Conservation (phyloP, 768 basidiomycete species). For the Calocybe indica region DNA sequence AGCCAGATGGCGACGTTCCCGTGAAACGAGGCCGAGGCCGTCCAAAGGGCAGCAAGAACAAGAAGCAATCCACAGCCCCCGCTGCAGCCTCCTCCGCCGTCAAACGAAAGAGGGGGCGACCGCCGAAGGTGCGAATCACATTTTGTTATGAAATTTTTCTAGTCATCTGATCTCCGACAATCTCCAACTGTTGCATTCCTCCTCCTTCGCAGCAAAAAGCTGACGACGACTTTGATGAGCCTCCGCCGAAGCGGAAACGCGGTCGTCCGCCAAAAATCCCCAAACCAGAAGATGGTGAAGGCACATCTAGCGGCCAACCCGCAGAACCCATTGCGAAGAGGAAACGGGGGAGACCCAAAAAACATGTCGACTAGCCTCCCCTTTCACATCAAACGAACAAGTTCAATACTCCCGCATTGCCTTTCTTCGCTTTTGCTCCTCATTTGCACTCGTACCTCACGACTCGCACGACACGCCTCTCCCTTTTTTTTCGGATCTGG, state of each 20-base stretch:
- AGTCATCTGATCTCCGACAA: constrained; percentile 14
- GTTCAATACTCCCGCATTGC: constrained; percentile 12
- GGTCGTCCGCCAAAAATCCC: constrained; percentile 71
- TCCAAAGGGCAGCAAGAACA: constrained; percentile 84
- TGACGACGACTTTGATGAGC: constrained; percentile 42
- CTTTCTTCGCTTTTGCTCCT: constrained; percentile 17
- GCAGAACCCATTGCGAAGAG: constrained; percentile 52
- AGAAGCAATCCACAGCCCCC: constrained; percentile 32
- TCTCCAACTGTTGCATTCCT: constrained; percentile 12
- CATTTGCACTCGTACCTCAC: constrained; percentile 1
- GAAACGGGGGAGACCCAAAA: constrained; percentile 71
- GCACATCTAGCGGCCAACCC: constrained; percentile 28
- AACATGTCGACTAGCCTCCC: constrained; percentile 9
- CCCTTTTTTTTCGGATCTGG: neutral
- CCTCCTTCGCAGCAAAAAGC: constrained; percentile 32
- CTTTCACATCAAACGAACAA: constrained; percentile 8
- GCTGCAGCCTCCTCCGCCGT: constrained; percentile 25
- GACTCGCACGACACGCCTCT: neutral
- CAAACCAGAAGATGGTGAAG: constrained; percentile 38
- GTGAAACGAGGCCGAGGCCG: constrained; percentile 81
- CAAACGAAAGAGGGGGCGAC: constrained; percentile 59
- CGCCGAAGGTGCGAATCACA: constrained; percentile 47
- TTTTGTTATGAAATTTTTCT: constrained; percentile 9
- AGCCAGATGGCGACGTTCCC: constrained; percentile 29
- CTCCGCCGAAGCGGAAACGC: constrained; percentile 57